These are phyloP conservation scores for Eucalyptus cloeziana DNA, from an alignment of 345 rosid genomes.

Conservation along the genomic window DNA sequence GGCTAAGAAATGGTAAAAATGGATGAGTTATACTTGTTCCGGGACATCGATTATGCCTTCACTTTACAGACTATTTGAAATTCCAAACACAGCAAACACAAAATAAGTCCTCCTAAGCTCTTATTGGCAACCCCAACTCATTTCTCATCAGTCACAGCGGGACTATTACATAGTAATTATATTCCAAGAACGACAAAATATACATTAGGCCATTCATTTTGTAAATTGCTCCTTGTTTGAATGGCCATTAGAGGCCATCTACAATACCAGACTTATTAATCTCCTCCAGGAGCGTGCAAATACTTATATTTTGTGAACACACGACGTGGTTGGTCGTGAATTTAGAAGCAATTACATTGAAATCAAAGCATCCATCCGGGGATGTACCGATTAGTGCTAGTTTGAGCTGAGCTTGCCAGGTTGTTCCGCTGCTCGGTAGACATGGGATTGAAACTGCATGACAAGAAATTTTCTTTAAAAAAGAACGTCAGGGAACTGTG, in stretches of 20 bases:
- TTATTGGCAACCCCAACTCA: background rate
- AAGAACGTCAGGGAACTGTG: background rate
- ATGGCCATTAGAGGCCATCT: background rate
- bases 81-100: background rate
- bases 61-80: background rate
- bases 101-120: background rate
- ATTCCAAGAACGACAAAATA: background rate
- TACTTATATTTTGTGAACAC: background rate
- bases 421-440: background rate
- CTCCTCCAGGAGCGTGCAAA: background rate
- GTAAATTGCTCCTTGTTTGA: background rate
- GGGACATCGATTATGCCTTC: background rate
- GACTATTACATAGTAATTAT: background rate
- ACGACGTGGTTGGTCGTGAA: background rate
- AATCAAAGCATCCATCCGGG: constrained; percentile 20
- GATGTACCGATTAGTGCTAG: background rate
- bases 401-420: background rate
- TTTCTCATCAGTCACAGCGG: background rate
- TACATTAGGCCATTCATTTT: background rate
- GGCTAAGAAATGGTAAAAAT: background rate
- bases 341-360: background rate
- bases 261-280: background rate
- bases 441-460: background rate
- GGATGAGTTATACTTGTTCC: background rate
- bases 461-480: background rate